Base-by-base conservation (phyloP, 768 basidiomycete genomes). In the Amanita molliuscula region DNA sequence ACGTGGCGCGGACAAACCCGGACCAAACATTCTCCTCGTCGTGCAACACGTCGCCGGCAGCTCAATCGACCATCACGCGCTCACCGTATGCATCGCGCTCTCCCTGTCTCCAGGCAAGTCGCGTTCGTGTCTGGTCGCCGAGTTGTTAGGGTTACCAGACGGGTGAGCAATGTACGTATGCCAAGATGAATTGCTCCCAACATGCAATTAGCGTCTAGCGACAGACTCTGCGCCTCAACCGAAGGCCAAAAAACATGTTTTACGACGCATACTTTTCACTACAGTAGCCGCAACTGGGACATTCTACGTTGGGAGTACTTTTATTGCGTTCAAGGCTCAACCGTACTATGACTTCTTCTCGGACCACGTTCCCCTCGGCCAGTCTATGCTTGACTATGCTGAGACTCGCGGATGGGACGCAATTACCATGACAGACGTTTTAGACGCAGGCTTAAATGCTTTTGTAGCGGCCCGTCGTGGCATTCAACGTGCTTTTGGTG, bases 301-400 rank as follows among this genome's bases (percentile, higher is more conserved):
- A 15, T 91, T 92, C 71, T 95, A 93, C 73, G 68, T 82, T 52
- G 80, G 83, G 45, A 90, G 90, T 65, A 78, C 84, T 7, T 85
- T 88, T 64, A 68, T 81, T 51, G 79, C 89, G 18, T 84, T 86
- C 69, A 77, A 84, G 58, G 82, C 78, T 64, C 84, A 82, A 56
- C 64, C 71, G 2, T 96, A 94, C 71, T 82, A 87, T 61, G 86
- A 94, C 56, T 75, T 95, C 62, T 96, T 96, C 72, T 75, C 81
- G 50, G 78, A 83, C 57, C 72, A 77, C 37, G 80, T 93, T 48
- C 94, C 94, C 2, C 73, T 88, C 34, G 92, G 82, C 25, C 77
- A 84, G 54, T 61, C 76, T 15, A 72, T 94, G 65, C 72, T 94
- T 35, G 84, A 93, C 52, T 91, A 81, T 59, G 87, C 85, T 8